Base-by-base conservation (phyloP, 352 stramenopile genomes). In the Globisporangium okanoganense region DNA sequence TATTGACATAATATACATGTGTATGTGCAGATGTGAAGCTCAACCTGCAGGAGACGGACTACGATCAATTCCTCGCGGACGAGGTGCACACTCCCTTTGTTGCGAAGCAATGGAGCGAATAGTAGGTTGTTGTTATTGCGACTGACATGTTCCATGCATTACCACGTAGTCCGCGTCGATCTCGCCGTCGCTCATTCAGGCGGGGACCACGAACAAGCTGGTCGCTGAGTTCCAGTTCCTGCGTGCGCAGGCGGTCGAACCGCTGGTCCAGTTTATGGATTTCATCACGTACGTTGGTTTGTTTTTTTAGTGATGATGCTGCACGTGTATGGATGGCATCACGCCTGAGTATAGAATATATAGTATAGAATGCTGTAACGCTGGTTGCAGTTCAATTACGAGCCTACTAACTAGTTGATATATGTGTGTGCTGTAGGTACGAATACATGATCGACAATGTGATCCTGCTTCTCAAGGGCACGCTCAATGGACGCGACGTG, bases 401-500 rank as follows among this genome's bases (percentile, higher is more conserved):
- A 29, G 24, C 44, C 14, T 47, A 8, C 20, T 66, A 22, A 40
- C 31, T 48, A 33, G 3, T 33, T 3, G 3, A 33, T 33, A 33
- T 16, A 40, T 27, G 35, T 40, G 1, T 5, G 9, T 36, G 24
- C 18, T 20, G 3, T 24, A 96, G 78, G 70, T 92, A 85, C 82
- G 97, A 99, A 81, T 99, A 99, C 83, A 99, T 99, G 97, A 99
- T 99, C 75, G 97, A 99, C 74, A 99, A 99, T 72, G 89, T 99
- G 53, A 99, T 99, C 76, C 81, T 99, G 38, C 82, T 99, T 29
- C 87, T 99, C 55, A 99, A 99, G 72, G 96, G 96, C 59, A 99
- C 97, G 45, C 79, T 99, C 20, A 98, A 94, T 67, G 96, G 96
- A 33, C 92, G 96, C 58, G 94, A 99, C 67, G 86, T 97, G 58